A percentile compares a stretch with the other conserved stretches of the same genome.
Conservation (phyloP, 176 grass and related monocot genomes). For the Zea mays region DNA sequence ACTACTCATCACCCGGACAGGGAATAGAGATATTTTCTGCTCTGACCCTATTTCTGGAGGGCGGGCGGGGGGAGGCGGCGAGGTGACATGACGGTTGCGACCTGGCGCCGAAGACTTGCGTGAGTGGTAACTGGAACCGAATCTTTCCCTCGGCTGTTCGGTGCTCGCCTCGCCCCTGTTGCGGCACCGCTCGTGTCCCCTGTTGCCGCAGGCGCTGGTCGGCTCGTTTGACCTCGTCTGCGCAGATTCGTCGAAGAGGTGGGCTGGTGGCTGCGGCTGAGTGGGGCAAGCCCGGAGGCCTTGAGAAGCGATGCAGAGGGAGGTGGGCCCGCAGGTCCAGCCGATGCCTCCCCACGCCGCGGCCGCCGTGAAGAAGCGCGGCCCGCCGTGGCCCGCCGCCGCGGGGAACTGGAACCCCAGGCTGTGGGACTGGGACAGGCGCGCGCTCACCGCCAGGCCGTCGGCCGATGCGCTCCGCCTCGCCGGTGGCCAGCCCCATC, state of each 20-base stretch:
- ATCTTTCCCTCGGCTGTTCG: neutral
- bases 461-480: conserved; percentile 33
- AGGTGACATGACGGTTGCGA: too few relatives aligned
- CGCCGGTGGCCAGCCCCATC: conserved; percentile 35
- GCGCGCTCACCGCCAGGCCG: conserved; percentile 61
- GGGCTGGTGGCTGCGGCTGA: conserved; percentile 8
- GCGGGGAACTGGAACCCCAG: conserved; percentile 71
- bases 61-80: too few relatives aligned
- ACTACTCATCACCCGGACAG: too few relatives aligned
- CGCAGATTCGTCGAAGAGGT: conserved; percentile 28
- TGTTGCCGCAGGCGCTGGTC: neutral
- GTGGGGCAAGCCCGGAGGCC: neutral
- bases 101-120: too few relatives aligned
- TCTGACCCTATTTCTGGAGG: too few relatives aligned
- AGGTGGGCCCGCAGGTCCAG: conserved; percentile 75
- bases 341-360: conserved; percentile 43
- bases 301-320: conserved; percentile 51
- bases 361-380: too few relatives aligned
- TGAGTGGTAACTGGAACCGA: too few relatives aligned
- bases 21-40: neutral
- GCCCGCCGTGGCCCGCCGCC: neutral
- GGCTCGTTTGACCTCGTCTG: conserved; percentile 6
- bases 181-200: neutral
- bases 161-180: neutral
- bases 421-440: conserved; percentile 90